phyloP scores from a whole-genome alignment of 495 filamentous ascomycete genomes.

The Hyphodiscus hymeniophilus region DNA sequence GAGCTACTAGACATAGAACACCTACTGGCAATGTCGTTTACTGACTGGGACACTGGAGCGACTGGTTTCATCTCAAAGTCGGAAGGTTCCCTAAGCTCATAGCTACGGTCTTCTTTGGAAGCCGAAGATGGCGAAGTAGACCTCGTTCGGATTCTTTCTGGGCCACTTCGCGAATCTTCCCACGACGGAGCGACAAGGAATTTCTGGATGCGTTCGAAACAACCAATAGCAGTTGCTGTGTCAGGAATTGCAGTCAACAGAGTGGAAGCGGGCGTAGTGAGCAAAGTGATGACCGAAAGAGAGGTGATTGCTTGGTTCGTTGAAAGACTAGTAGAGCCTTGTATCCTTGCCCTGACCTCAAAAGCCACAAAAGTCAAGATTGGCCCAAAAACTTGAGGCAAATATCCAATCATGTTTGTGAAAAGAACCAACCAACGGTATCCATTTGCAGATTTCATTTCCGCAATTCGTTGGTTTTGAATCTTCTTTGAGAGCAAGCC shows the following conservation, averaged over 20 bases:
- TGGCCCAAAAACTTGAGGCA: conserved; percentile 27
- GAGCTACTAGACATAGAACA: too few relatives aligned
- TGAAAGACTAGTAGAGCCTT: conserved; percentile 8
- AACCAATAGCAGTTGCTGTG: conserved; percentile 19
- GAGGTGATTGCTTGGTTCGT: conserved; percentile 32
- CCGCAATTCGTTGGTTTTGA: conserved; percentile 16
- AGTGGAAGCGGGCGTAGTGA: conserved; percentile 24
- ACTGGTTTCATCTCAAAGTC: too few relatives aligned
- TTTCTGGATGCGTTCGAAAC: conserved; percentile 28
- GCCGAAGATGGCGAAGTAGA: too few relatives aligned
- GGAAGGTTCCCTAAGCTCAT: too few relatives aligned
- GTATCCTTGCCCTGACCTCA: conserved; percentile 19
- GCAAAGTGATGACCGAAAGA: conserved; percentile 27
- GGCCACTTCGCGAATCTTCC: background rate
- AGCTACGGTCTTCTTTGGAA: too few relatives aligned
- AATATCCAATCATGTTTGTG: background rate
- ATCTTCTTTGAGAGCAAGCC: conserved; percentile 17
- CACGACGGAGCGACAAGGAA: conserved; percentile 12
- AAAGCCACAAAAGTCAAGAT: conserved; percentile 29
- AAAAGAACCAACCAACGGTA: conserved; percentile 1
- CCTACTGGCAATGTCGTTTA: too few relatives aligned
- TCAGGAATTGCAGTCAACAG: conserved; percentile 24
- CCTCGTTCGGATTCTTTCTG: background rate
- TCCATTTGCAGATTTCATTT: conserved; percentile 10
- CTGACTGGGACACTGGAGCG: too few relatives aligned